Base-by-base conservation (phyloP, 495 filamentous ascomycete species). In the Astrothelium macrocarpum region DNA sequence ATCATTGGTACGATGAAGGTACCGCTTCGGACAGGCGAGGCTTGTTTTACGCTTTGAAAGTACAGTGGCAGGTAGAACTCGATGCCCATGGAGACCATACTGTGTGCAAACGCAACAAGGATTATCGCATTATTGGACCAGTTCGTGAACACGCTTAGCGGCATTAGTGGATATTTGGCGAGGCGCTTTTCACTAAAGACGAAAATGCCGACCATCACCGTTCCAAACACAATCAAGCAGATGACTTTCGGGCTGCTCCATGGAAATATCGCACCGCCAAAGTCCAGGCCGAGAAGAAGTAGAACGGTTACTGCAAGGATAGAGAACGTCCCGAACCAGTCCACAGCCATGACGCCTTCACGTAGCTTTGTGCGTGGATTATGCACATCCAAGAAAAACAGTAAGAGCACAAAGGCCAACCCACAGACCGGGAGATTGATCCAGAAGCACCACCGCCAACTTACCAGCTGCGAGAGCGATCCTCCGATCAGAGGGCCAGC, bases 381-480 rank as follows among this genome's bases (percentile, higher is more conserved):
- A 59, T 86, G 78, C 23, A 88, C 80, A 69, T 88, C 78, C 43
- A 81, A 71, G 65, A 83, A 82, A 32, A 85, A 67, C 16, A 85
- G 73, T 0, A 91, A 74, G 0, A 87, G 77, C 18, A 82, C 63
- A 36, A 87, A 79, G 0, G 85, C 77, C 0, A 78, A 65, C 0
- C 80, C 78, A 9, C 78, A 82, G 45, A 87, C 77, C 0, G 88
- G 87, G 1, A 89, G 73, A 63, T 90, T 90, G 75, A 90, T 84
- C 83, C 84, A 90, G 71, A 87, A 90, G 32, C 81, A 81, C 79
- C 85, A 87, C 34, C 85, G 70, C 89, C 88, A 91, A 3, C 77
- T 77, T 16, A 84, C 77, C 2, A 78, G 75, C 53, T 86, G 76
- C 0, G 87, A 81, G 59, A 92, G 85, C 1, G 79, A 78, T 23